Evolutionary conservation across 257 asterid genomes (phyloP).

Genomic region (Avicennia marina): DNA sequence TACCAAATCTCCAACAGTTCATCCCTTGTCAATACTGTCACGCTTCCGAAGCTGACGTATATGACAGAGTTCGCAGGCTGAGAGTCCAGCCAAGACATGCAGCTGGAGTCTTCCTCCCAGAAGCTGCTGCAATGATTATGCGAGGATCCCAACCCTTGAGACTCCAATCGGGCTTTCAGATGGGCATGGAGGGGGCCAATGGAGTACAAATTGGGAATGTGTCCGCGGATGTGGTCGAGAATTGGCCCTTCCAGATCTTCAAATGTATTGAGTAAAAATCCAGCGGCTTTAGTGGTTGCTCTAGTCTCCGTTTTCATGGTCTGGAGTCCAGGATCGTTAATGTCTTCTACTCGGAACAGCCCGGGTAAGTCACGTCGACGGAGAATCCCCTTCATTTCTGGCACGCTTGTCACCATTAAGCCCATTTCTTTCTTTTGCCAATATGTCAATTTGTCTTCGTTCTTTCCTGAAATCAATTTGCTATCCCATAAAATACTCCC

Average conservation of each 20-base stretch:
- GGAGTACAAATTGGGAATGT: slow-evolving; percentile 41
- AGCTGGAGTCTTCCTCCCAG: slow-evolving; percentile 25
- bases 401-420: slow-evolving; percentile 8
- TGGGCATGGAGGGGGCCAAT: slow-evolving; percentile 54
- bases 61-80: slow-evolving; percentile 29
- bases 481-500: neutral
- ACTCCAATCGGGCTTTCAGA: slow-evolving; percentile 14
- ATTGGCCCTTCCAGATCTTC: slow-evolving; percentile 46
- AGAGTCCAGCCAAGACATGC: slow-evolving; percentile 32
- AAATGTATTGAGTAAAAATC: slow-evolving; percentile 49
- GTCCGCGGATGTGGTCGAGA: slow-evolving; percentile 30
- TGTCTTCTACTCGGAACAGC: too few relatives aligned
- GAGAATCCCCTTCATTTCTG: too few relatives aligned
- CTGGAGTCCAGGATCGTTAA: too few relatives aligned
- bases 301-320: too few relatives aligned
- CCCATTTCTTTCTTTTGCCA: slow-evolving; percentile 18
- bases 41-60: slow-evolving; percentile 41
- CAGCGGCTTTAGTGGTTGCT: slow-evolving; percentile 34
- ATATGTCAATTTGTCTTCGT: slow-evolving; percentile 19
- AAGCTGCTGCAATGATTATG: slow-evolving; percentile 23
- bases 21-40: slow-evolving; percentile 21
- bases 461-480: slow-evolving; percentile 11
- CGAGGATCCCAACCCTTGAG: neutral
- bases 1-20: slow-evolving; percentile 47
- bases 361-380: too few relatives aligned